phyloP scores from a whole-genome alignment of 805 yeast genomes.

The Metschnikowia sp. region DNA sequence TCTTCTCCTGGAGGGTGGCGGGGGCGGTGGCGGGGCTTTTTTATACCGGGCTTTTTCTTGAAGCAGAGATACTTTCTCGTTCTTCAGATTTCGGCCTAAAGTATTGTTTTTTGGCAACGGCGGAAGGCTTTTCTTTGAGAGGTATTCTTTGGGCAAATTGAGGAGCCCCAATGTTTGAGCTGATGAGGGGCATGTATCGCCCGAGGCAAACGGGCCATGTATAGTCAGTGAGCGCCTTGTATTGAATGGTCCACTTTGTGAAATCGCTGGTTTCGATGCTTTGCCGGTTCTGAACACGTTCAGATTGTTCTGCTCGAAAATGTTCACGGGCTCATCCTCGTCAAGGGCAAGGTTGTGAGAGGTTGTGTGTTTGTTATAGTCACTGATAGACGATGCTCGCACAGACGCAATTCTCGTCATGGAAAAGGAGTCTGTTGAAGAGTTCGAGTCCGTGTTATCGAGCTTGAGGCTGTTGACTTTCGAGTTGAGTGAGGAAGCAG shows the following conservation, averaged over 20 bases:
- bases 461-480: neutral
- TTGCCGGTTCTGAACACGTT: constrained; percentile 24
- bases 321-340: neutral
- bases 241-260: too few species aligned
- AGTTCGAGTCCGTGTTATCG: neutral
- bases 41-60: constrained; percentile 30
- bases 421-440: constrained; percentile 15
- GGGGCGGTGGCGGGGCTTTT: constrained; percentile 42
- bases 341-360: constrained; percentile 21
- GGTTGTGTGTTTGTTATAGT: constrained; percentile 34
- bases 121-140: constrained; percentile 22
- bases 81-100: neutral
- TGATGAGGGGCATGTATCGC: constrained; percentile 5
- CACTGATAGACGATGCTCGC: constrained; percentile 30
- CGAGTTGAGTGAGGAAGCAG: constrained; percentile 8
- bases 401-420: constrained; percentile 28
- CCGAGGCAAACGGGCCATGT: neutral
- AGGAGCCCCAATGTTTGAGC: constrained; percentile 20
- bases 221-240: neutral
- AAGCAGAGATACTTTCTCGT: constrained; percentile 1
- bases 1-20: constrained; percentile 20
- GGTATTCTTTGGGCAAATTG: constrained; percentile 33
- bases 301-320: constrained; percentile 24
- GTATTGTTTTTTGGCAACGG: constrained; percentile 12
- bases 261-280: too few species aligned